Evolutionary conservation across 2,329 filamentous ascomycete genomes (phyloP).

Genomic region (Parascedosporium putredinis): DNA sequence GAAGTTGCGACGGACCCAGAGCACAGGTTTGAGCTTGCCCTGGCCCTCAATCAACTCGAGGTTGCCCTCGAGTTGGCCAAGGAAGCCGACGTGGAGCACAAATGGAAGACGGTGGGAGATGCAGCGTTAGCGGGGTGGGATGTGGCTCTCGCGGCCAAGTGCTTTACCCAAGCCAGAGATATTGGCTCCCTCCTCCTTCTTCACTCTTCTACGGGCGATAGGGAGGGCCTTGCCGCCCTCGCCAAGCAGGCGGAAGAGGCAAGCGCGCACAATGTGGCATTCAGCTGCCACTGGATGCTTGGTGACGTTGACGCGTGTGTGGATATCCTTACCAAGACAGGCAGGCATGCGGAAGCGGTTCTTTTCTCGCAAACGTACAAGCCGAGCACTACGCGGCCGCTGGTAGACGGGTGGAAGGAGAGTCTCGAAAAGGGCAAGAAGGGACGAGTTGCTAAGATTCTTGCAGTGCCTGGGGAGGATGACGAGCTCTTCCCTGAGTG

Average conservation of each 20-base stretch:
- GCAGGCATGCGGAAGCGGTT: conserved; percentile 73
- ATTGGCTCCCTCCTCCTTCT: conserved; percentile 80
- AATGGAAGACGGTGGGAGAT: conserved; percentile 97
- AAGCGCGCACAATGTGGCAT: conserved; percentile 84
- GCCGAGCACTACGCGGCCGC: conserved; percentile 58
- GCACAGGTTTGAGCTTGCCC: conserved; percentile 89
- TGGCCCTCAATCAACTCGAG: conserved; percentile 72
- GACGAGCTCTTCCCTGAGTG: conserved; percentile 92
- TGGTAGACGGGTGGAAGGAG: conserved; percentile 73
- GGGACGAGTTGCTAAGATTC: conserved; percentile 68
- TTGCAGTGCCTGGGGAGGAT: conserved; percentile 73
- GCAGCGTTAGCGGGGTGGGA: conserved; percentile 82
- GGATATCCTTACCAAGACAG: conserved; percentile 67
- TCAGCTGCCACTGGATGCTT: conserved; percentile 80
- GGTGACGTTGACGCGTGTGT: conserved; percentile 75
- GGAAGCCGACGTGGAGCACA: conserved; percentile 81
- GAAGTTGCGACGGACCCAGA: conserved; percentile 91
- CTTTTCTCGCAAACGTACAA: conserved; percentile 94
- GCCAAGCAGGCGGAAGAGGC: conserved; percentile 64
- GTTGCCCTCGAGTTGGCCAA: conserved; percentile 78
- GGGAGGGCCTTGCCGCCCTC: conserved; percentile 60
- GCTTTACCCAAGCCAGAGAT: conserved; percentile 84
- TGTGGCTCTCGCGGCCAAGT: conserved; percentile 78
- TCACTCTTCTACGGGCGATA: conserved; percentile 76
- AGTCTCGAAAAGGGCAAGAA: conserved; percentile 77